These are phyloP conservation scores for Rhodotorula paludigena DNA, from an alignment of 768 basidiomycete species.

Conservation along the genomic window DNA sequence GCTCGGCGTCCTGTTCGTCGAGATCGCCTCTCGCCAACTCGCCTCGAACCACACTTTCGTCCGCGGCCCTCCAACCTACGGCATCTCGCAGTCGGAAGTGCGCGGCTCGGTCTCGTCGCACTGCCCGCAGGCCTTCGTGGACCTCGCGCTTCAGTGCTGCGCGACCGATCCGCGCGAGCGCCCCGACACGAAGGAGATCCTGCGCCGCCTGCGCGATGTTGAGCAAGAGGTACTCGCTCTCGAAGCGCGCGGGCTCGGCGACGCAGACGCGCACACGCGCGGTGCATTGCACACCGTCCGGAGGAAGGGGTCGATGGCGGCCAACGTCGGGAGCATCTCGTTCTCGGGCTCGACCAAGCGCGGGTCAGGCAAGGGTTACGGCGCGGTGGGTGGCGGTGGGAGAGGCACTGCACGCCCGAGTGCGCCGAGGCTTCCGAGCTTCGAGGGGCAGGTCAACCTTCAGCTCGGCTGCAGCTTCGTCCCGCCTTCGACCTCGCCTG, in stretches of 20 bases:
- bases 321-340: constrained; percentile 34
- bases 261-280: constrained; percentile 15
- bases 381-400: not conserved
- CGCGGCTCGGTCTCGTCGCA: constrained; percentile 61
- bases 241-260: constrained; percentile 18
- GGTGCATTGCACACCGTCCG: not conserved
- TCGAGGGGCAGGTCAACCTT: constrained; percentile 28
- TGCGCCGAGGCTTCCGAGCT: constrained; percentile 16
- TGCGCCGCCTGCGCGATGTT: constrained; percentile 71
- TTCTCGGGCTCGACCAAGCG: constrained; percentile 34
- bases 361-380: constrained; percentile 12
- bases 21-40: constrained; percentile 76
- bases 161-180: constrained; percentile 60
- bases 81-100: constrained; percentile 70
- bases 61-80: constrained; percentile 71
- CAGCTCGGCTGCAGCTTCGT: not conserved
- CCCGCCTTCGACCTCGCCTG: not conserved
- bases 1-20: constrained; percentile 73
- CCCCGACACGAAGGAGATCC: constrained; percentile 70
- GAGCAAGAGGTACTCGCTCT: constrained; percentile 69
- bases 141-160: constrained; percentile 74
- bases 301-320: not conserved
- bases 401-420: constrained; percentile 1
- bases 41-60: constrained; percentile 65
- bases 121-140: constrained; percentile 72